phyloP scores from a whole-genome alignment of 805 yeast genomes.

The Candida boleticola region DNA sequence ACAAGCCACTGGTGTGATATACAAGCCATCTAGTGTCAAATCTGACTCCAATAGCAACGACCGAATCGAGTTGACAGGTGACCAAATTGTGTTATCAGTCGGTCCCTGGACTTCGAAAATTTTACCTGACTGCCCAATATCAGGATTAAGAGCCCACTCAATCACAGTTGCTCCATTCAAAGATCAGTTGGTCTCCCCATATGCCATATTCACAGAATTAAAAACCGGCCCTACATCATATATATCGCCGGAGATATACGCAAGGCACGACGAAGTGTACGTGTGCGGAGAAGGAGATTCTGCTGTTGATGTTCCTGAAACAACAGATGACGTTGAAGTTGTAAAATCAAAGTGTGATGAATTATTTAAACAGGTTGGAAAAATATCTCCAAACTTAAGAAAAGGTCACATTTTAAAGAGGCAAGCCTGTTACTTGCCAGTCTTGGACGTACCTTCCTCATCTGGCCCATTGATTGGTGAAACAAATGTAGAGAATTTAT shows the following conservation, averaged over 20 bases:
- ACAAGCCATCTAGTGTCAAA: slow-evolving; percentile 44
- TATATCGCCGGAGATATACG: slow-evolving; percentile 92
- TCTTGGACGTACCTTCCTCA: slow-evolving; percentile 85
- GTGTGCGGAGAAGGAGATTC: slow-evolving; percentile 98
- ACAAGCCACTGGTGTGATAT: slow-evolving; percentile 70
- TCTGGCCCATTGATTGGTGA: slow-evolving; percentile 95
- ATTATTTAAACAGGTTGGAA: slow-evolving; percentile 76
- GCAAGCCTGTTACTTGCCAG: slow-evolving; percentile 96
- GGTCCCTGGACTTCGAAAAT: slow-evolving; percentile 98
- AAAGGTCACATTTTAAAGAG: slow-evolving; percentile 74
- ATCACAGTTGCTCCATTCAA: slow-evolving; percentile 82
- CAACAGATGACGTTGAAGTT: slow-evolving; percentile 90
- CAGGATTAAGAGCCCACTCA: slow-evolving; percentile 92
- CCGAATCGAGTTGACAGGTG: slow-evolving; percentile 55
- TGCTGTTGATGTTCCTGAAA: slow-evolving; percentile 85
- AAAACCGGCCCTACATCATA: slow-evolving; percentile 63
- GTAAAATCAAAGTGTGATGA: slow-evolving; percentile 86
- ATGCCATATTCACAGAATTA: slow-evolving; percentile 90
- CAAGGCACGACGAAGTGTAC: slow-evolving; percentile 92
- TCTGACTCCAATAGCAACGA: slow-evolving; percentile 17
- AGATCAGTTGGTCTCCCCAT: slow-evolving; percentile 75
- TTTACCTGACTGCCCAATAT: slow-evolving; percentile 89
- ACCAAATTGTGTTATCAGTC: slow-evolving; percentile 77
- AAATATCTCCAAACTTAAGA: slow-evolving; percentile 64
- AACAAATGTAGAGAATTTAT: slow-evolving; percentile 78